Base-by-base conservation (phyloP, 441 rosid species). In the Populus trichocarpa region DNA sequence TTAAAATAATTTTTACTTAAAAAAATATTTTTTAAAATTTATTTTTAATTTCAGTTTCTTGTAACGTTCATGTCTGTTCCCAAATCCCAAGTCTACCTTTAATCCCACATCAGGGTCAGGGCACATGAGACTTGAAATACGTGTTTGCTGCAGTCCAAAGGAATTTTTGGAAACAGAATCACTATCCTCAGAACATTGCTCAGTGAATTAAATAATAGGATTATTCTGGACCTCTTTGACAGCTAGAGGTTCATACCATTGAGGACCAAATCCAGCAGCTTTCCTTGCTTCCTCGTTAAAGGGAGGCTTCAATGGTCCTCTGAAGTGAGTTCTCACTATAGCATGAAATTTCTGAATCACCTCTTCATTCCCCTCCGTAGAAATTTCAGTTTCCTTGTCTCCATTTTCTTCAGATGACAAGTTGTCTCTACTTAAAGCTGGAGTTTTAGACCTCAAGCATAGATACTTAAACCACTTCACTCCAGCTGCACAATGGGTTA, bases 271-370 rank as follows among this genome's bases (percentile, higher is more conserved):
- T 5, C 98, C 98, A 14, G 99, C 97, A 81, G 97, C 92, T 83
- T 88, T 87, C 78, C 98, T 90, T 32, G 98, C 97, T 77, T 87
- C 86, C 75, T 82, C 87, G 32, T 91, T 88, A 53, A 88, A 88
- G 25, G 98, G 97, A 3, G 96, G 99, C 85, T 96, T 96, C 85
- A 93, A 81, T 28, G 96, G 97, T 59, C 97, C 98, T 81, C 97
- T 89, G 80, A 93, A 93, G 85, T 91, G 86, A 64, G 81, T 88
- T 80, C 90, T 88, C 28, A 91, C 97, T 25, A 85, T 78, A 12
- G 82, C 84, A 83, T 92, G 97, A 77, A 95, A 95, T 84, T 89
- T 89, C 64, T 71, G 73, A 67, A 93, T 87, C n/a, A 88, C 84
- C 87, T 84, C 84, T 72, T 87, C 90, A 20, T 75, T 75, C 71